phyloP scores from a whole-genome alignment of 345 rosid genomes.

The Excoecaria cochinchinensis region DNA sequence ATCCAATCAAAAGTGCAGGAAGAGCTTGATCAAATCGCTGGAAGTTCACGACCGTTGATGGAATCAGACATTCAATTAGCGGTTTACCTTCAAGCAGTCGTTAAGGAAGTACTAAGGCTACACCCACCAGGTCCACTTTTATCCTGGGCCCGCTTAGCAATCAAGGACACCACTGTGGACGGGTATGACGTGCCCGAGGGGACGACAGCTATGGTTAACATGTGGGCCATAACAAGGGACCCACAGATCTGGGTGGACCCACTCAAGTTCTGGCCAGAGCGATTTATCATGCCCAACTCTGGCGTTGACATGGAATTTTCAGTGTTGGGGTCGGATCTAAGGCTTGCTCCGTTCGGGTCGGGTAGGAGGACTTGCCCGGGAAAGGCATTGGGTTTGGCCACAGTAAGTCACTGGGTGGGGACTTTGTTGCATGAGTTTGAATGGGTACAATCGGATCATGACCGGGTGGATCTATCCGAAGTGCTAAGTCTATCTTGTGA shows the following conservation, averaged over 20 bases:
- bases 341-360: constrained; percentile 62
- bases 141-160: constrained; percentile 57
- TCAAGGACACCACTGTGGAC: constrained; percentile 38
- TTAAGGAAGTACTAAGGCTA: constrained; percentile 51
- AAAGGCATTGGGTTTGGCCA: constrained; percentile 44
- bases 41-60: constrained; percentile 39
- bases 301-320: constrained; percentile 31
- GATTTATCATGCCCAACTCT: constrained; percentile 27
- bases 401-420: constrained; percentile 45
- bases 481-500: constrained; percentile 47
- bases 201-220: constrained; percentile 57
- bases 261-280: constrained; percentile 37
- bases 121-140: constrained; percentile 67
- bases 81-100: constrained; percentile 39
- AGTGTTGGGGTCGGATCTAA: constrained; percentile 39
- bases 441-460: constrained; percentile 34
- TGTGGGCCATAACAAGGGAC: constrained; percentile 64
- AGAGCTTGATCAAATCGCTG: constrained; percentile 47
- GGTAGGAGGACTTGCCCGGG: constrained; percentile 59
- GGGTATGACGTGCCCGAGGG: constrained; percentile 44
- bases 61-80: constrained; percentile 38
- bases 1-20: constrained; percentile 46
- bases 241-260: constrained; percentile 47
- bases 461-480: constrained; percentile 46
- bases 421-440: constrained; percentile 44